phyloP scores from a whole-genome alignment of 257 asterid species.

The Catharanthus roseus region DNA sequence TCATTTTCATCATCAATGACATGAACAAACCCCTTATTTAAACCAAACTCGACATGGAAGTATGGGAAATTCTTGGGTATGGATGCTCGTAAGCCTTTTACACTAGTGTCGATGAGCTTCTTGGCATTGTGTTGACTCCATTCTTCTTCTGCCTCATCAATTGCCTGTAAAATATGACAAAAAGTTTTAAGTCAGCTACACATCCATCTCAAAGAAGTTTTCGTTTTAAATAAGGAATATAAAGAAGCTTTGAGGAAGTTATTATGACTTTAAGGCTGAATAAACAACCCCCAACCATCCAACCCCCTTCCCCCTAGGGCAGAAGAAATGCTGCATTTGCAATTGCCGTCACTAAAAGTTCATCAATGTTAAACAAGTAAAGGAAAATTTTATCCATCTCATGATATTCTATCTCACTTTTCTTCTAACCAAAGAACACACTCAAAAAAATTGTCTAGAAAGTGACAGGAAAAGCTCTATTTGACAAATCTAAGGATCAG shows the following conservation, averaged over 20 bases:
- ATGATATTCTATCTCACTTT: not conserved
- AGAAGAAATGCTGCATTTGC: not conserved
- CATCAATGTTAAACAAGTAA: not conserved
- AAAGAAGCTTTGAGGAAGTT: not conserved
- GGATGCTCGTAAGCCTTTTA: conserved; percentile 73
- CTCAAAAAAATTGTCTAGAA: not conserved
- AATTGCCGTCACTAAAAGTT: not conserved
- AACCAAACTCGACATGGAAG: conserved; percentile 91
- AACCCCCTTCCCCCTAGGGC: not conserved
- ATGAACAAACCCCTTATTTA: conserved; percentile 79
- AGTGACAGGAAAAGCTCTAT: not conserved
- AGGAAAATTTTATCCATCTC: not conserved
- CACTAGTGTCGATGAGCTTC: conserved; percentile 90
- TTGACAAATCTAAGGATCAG: not conserved
- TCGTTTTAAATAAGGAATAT: no score
- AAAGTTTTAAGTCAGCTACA: no score
- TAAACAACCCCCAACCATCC: not conserved
- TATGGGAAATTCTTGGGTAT: conserved; percentile 92
- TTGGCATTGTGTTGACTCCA: conserved; percentile 98
- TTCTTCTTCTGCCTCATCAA: conserved; percentile 95
- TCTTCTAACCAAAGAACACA: not conserved
- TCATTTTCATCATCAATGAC: conserved; percentile 81
- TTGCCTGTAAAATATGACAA: conserved; percentile 48
- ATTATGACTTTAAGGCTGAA: not conserved
- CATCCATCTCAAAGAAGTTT: not conserved